phyloP scores from a whole-genome alignment of 2,329 filamentous ascomycete species.

The Cladophialophora psammophila region DNA sequence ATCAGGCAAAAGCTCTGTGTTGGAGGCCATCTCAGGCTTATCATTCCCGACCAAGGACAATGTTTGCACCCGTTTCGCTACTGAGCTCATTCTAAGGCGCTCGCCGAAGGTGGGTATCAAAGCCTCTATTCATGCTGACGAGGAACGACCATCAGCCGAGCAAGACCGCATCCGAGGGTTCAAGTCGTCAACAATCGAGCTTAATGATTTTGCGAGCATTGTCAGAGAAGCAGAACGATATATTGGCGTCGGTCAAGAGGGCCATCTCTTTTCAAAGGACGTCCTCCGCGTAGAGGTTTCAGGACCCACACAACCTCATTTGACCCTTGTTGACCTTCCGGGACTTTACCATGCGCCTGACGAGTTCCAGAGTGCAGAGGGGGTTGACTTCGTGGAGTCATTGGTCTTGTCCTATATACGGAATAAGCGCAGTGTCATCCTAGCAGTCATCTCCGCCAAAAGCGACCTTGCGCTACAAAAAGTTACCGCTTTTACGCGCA shows the following conservation, averaged over 20 bases:
- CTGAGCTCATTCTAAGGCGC: conserved; percentile 42
- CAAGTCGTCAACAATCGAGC: conserved; percentile 34
- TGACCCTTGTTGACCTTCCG: conserved; percentile 56
- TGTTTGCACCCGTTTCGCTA: conserved; percentile 46
- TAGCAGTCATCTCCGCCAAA: conserved; percentile 56
- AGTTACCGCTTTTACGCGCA: conserved; percentile 49
- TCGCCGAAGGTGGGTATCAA: conserved; percentile 9
- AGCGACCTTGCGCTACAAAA: conserved; percentile 53
- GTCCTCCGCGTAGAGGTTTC: conserved; percentile 53
- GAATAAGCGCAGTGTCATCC: conserved; percentile 54
- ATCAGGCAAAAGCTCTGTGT: conserved; percentile 44
- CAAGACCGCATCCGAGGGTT: conserved; percentile 35
- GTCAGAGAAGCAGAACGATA: conserved; percentile 39
- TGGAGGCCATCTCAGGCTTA: conserved; percentile 44
- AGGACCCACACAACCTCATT: conserved; percentile 49
- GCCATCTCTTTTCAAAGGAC: conserved; percentile 49
- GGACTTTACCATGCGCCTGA: conserved; percentile 48
- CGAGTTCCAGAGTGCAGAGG: conserved; percentile 45
- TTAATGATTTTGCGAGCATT: conserved; percentile 40
- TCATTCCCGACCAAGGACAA: conserved; percentile 42
- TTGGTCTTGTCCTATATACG: conserved; percentile 54
- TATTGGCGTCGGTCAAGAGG: conserved; percentile 39
- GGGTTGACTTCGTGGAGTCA: conserved; percentile 60
- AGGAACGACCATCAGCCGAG: conserved; percentile 28
- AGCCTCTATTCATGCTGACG: conserved; percentile 39